Evolutionary conservation across 1,139 yeast species (phyloP).

Genomic region (Suhomyces guaymorum): DNA sequence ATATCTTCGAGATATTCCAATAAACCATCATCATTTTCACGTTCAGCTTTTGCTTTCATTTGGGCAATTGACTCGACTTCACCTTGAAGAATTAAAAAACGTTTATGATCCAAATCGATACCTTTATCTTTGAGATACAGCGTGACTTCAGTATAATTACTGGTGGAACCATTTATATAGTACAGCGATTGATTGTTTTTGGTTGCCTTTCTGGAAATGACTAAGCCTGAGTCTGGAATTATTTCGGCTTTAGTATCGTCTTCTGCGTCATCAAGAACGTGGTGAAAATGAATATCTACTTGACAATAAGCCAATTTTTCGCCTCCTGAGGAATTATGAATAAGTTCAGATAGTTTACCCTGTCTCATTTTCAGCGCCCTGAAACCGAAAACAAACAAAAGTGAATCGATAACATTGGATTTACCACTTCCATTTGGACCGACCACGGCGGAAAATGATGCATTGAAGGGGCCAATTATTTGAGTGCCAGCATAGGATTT

Average conservation of each 20-base stretch:
- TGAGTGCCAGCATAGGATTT: conserved; percentile 97
- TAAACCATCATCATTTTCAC: conserved; percentile 89
- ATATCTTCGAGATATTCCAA: conserved; percentile 94
- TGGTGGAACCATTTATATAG: conserved; percentile 65
- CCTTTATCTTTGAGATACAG: conserved; percentile 75
- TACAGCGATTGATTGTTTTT: conserved; percentile 79
- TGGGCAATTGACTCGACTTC: conserved; percentile 98
- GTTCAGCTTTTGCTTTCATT: conserved; percentile 96
- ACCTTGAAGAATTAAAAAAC: conserved; percentile 93
- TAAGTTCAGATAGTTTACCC: conserved; percentile 83
- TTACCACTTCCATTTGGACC: conserved; percentile 99
- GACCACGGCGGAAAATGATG: conserved; percentile 95
- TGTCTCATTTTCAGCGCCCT: conserved; percentile 97
- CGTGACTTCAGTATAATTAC: conserved; percentile 82
- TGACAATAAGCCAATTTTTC: conserved; percentile 74
- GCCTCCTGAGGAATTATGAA: conserved; percentile 77
- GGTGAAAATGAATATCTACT: conserved; percentile 89
- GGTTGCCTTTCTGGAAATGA: conserved; percentile 79
- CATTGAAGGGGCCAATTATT: conserved; percentile 89
- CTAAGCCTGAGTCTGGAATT: conserved; percentile 58
- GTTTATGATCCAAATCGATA: conserved; percentile 89
- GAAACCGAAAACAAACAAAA: conserved; percentile 95
- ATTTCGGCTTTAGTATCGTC: conserved; percentile 34
- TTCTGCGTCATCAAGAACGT: conserved; percentile 63
- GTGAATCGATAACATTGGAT: conserved; percentile 94